Conservation (phyloP, 179 eudicot genomes). For the Nepenthes alata region DNA sequence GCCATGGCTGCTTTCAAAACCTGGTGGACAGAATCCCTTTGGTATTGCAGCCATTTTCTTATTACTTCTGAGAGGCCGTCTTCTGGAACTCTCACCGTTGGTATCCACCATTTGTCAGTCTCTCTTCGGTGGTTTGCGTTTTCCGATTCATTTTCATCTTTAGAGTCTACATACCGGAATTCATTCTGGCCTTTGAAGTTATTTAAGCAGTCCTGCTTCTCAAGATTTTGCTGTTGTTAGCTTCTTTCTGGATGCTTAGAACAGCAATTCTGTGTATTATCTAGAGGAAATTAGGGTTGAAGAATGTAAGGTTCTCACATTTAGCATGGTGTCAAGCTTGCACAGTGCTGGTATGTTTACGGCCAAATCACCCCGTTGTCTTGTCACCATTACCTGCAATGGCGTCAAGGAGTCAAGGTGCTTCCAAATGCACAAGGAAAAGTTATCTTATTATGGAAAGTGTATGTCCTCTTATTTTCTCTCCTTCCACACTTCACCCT, state of each 20-base stretch:
- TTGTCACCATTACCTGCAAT: slow-evolving; percentile 69
- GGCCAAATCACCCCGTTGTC: slow-evolving; percentile 65
- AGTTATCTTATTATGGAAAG: background rate
- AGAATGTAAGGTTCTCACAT: slow-evolving; percentile 33
- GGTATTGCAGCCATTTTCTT: slow-evolving; percentile 57
- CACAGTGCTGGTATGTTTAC: slow-evolving; percentile 76
- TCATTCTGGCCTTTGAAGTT: slow-evolving; percentile 59
- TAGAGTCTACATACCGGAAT: slow-evolving; percentile 54
- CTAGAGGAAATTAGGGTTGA: background rate
- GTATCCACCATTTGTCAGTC: slow-evolving; percentile 79
- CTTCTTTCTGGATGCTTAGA: no score
- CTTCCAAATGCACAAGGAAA: no score
- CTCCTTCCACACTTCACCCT: no score
- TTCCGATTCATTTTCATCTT: slow-evolving; percentile 43
- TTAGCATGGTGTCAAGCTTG: slow-evolving; percentile 80
- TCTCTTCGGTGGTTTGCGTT: slow-evolving; percentile 23
- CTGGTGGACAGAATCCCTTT: slow-evolving; percentile 82
- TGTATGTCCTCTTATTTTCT: no score
- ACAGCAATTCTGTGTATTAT: background rate
- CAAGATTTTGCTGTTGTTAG: background rate
- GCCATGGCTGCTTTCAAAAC: slow-evolving; percentile 93
- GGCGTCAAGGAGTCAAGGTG: no score
- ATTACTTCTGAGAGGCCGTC: slow-evolving; percentile 58
- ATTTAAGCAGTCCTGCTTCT: slow-evolving; percentile 57
- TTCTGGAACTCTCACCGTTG: slow-evolving; percentile 57